Evolutionary conservation across 2,329 filamentous ascomycete genomes (phyloP).

Genomic region (Colletotrichum eremochloae): DNA sequence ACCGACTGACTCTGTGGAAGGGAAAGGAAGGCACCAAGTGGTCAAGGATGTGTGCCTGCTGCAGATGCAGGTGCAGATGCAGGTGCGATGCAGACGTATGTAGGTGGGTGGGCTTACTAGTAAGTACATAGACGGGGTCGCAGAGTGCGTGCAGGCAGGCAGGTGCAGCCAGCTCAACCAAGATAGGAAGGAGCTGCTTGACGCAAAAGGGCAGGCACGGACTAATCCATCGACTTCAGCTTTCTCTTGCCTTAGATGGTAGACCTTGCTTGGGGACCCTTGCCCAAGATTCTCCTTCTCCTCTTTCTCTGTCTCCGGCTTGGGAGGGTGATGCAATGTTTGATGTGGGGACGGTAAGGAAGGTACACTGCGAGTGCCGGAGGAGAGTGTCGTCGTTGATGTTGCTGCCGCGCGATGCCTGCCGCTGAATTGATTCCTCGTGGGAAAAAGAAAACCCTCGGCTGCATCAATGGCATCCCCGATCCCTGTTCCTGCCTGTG

Average conservation of each 20-base stretch:
- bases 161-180: not conserved
- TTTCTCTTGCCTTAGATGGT: not conserved
- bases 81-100: not conserved
- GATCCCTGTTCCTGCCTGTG: not conserved
- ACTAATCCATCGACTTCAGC: not conserved
- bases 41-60: slow-evolving; percentile 11
- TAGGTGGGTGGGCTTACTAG: not conserved
- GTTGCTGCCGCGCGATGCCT: slow-evolving; percentile 14
- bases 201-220: not conserved
- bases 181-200: slow-evolving; percentile 1
- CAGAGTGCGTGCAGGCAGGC: not conserved
- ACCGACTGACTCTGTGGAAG: not conserved
- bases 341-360: not conserved
- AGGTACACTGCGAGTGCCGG: not conserved
- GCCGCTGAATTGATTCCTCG: slow-evolving; percentile 3
- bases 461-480: slow-evolving; percentile 11
- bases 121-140: not conserved
- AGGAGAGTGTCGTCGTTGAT: not conserved
- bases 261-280: not conserved
- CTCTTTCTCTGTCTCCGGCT: not conserved
- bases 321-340: not conserved
- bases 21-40: slow-evolving; percentile 20
- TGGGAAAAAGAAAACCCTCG: slow-evolving; percentile 34
- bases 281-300: not conserved
- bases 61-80: slow-evolving; percentile 10